phyloP scores from a whole-genome alignment of 345 rosid species.

The Laguncularia racemosa region DNA sequence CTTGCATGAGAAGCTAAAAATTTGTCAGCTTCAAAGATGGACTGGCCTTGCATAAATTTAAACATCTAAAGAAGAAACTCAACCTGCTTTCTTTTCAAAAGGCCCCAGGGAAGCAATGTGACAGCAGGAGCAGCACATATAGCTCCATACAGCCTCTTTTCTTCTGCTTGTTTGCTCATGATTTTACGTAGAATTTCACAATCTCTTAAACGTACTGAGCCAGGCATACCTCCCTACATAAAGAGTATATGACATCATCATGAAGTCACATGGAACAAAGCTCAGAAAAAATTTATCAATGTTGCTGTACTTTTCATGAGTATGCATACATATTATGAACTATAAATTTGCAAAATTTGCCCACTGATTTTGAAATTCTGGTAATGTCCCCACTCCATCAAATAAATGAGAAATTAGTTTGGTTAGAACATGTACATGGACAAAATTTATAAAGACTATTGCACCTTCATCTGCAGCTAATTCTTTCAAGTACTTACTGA shows the following conservation, averaged over 20 bases:
- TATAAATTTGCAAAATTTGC: too few relatives aligned
- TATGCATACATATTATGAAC: too few relatives aligned
- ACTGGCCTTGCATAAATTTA: slow-evolving; percentile 1
- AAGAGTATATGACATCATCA: not conserved
- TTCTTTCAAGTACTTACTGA: too few relatives aligned
- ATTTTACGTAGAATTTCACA: slow-evolving; percentile 54
- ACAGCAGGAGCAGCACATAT: slow-evolving; percentile 93
- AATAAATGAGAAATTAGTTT: too few relatives aligned
- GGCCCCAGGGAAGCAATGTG: slow-evolving; percentile 96
- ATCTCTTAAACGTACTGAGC: slow-evolving; percentile 82
- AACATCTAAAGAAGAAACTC: slow-evolving; percentile 3
- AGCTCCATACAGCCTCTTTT: slow-evolving; percentile 71
- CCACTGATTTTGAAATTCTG: too few relatives aligned
- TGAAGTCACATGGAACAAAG: too few relatives aligned
- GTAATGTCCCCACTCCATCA: too few relatives aligned
- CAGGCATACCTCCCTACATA: slow-evolving; percentile 96
- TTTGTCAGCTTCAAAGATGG: slow-evolving; percentile 32
- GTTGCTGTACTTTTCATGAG: too few relatives aligned
- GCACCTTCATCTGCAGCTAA: too few relatives aligned
- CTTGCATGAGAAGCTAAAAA: slow-evolving; percentile 56
- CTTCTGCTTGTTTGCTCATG: slow-evolving; percentile 69
- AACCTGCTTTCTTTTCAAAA: slow-evolving; percentile 69
- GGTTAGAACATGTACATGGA: too few relatives aligned
- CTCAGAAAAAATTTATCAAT: too few relatives aligned
- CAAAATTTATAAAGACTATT: too few relatives aligned